Evolutionary conservation across 768 basidiomycete species (phyloP).

Genomic region (Mycena sanguinolenta): DNA sequence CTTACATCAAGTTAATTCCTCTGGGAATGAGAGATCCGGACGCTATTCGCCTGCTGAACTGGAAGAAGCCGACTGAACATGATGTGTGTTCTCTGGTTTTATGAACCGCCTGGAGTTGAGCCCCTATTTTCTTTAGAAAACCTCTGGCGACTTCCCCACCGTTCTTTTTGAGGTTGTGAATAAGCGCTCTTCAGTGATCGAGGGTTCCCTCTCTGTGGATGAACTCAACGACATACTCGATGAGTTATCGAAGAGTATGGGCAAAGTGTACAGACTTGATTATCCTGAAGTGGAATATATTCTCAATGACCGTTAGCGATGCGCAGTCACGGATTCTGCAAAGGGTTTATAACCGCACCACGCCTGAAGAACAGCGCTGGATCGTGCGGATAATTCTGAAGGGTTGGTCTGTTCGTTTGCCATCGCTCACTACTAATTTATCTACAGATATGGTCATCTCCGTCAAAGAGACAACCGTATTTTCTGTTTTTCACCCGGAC

Average conservation of each 20-base stretch:
- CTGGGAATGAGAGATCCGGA: slow-evolving; percentile 85
- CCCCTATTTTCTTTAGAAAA: slow-evolving; percentile 57
- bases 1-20: slow-evolving; percentile 91
- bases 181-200: slow-evolving; percentile 84
- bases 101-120: not conserved
- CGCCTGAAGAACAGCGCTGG: slow-evolving; percentile 94
- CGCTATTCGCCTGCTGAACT: slow-evolving; percentile 85
- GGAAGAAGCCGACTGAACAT: slow-evolving; percentile 87
- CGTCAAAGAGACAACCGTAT: slow-evolving; percentile 94
- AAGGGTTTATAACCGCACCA: slow-evolving; percentile 81
- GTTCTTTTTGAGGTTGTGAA: slow-evolving; percentile 90
- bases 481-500: slow-evolving; percentile 93
- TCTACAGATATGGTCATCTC: slow-evolving; percentile 88
- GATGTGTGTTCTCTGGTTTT: slow-evolving; percentile 58
- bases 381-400: slow-evolving; percentile 96
- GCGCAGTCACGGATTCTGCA: slow-evolving; percentile 82
- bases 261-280: slow-evolving; percentile 72
- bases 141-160: slow-evolving; percentile 89
- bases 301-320: slow-evolving; percentile 63
- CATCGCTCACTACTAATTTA: not conserved
- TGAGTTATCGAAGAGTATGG: slow-evolving; percentile 76
- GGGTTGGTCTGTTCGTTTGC: slow-evolving; percentile 61
- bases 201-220: slow-evolving; percentile 83
- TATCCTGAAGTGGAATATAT: not conserved
- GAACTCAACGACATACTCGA: slow-evolving; percentile 88